Percentiles rank a stretch among this genome's conserved stretches.
Evolutionary conservation across 306 rosid species (phyloP).

Genomic region (Rosa rugosa): DNA sequence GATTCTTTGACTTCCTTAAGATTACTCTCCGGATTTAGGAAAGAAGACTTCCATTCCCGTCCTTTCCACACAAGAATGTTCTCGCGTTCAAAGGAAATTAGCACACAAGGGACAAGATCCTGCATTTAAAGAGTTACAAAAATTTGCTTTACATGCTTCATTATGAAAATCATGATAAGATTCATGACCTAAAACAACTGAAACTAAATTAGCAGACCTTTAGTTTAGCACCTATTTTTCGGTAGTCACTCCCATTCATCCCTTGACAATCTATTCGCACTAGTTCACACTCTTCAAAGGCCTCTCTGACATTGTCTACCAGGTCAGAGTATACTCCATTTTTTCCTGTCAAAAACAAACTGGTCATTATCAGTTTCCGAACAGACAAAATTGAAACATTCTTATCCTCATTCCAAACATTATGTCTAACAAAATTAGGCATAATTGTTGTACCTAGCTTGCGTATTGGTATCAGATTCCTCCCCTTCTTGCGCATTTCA

Average conservation of each 20-base stretch:
- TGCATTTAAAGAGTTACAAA: slow-evolving; percentile 27
- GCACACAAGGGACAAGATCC: slow-evolving; percentile 97
- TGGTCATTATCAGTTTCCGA: slow-evolving; percentile 13
- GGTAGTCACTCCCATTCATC: slow-evolving; percentile 80
- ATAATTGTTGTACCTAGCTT: slow-evolving; percentile 57
- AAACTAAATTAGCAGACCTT: slow-evolving; percentile 49
- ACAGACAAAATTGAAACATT: slow-evolving; percentile 10
- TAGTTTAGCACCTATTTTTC: slow-evolving; percentile 87
- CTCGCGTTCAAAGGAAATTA: slow-evolving; percentile 76
- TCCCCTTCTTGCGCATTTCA: slow-evolving; percentile 82
- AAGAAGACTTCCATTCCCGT: slow-evolving; percentile 61
- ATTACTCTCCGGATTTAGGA: slow-evolving; percentile 38
- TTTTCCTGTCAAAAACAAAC: slow-evolving; percentile 55
- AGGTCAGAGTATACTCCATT: slow-evolving; percentile 82
- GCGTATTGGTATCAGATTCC: slow-evolving; percentile 66
- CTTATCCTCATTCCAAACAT: not conserved
- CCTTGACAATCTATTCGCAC: slow-evolving; percentile 90
- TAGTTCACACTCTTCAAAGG: slow-evolving; percentile 90
- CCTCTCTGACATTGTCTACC: slow-evolving; percentile 68
- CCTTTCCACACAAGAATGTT: slow-evolving; percentile 95
- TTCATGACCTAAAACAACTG: slow-evolving; percentile 5
- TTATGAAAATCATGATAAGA: not conserved
- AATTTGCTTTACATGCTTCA: not conserved
- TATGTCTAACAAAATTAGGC: slow-evolving; percentile 11
- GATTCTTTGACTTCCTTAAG: slow-evolving; percentile 28